Evolutionary conservation across 805 yeast genomes (phyloP), one percentile per base, ranked within the genome.

Genomic region (Zygotorulaspora chibaensis): DNA sequence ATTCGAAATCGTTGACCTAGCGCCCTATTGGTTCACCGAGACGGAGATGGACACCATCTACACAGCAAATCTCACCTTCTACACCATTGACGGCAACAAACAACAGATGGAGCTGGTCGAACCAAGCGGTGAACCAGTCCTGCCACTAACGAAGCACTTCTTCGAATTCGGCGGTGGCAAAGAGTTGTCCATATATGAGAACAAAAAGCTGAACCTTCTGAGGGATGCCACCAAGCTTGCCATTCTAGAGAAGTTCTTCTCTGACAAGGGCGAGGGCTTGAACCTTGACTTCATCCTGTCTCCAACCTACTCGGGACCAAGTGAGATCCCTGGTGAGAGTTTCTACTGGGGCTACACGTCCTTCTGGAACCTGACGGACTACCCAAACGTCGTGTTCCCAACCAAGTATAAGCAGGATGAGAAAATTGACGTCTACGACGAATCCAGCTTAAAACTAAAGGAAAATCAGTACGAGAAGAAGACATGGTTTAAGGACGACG

Each of bases 321-420:
- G 93, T n/a, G 87, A 88, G 36, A 74, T 73, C 43, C 78, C 84
- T 17, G 77, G 75, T 39, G 71, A 74, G 42, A 75, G 83, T 6
- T 77, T 76, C 62, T 83, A 83, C 65, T 86, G 93, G 90, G 84
- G 90, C 3, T 86, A 86, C 70, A 84, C 91, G 5, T 68, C 88
- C 2, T 72, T 83, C 51, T 86, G 80, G 77, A 85, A 85, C 66
- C 59, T 84, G 47, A 64, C 84, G 51, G 95, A 86, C 63, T 72
- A 79, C 58, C 89, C 95, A 35, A 77, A 81, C 33, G 76, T 82
- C 49, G 72, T 74, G 1, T 70, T 79, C 66, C 88, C 84, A 56
- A 75, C 87, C 3, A 80, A 85, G 8, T 65, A 81, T 52, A 68
- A 62, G 52, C 84, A 74, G 58, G 86, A 82, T 61, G 77, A 81